Percentiles rank a stretch among this genome's conserved stretches.
Evolutionary conservation across 495 filamentous ascomycete species (phyloP).

Genomic region (Penicillium coprophilum): DNA sequence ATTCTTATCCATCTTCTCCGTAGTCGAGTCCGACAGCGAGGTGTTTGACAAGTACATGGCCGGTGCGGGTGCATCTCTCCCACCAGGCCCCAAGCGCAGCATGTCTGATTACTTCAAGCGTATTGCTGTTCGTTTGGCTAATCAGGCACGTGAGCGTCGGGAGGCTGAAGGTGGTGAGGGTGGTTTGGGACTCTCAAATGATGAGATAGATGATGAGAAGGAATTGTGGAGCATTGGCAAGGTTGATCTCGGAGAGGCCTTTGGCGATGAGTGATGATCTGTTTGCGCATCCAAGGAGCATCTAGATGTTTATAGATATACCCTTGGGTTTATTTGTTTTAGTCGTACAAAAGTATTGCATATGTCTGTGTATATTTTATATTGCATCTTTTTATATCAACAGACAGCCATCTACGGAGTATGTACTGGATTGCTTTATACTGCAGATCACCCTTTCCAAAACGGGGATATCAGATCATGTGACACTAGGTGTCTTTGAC

Average conservation of each 20-base stretch:
- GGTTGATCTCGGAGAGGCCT: conserved; percentile 75
- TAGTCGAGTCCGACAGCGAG: conserved; percentile 78
- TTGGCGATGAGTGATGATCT: conserved; percentile 48
- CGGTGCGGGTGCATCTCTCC: conserved; percentile 57
- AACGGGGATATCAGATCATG: conserved; percentile 4
- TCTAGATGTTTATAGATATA: conserved; percentile 30
- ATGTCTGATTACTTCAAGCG: conserved; percentile 99
- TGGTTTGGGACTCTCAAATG: conserved; percentile 77
- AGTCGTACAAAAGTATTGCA: conserved; percentile 27
- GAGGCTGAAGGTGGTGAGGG: conserved; percentile 89
- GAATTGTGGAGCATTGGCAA: conserved; percentile 95
- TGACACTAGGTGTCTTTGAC: not conserved
- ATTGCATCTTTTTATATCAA: conserved; percentile 1
- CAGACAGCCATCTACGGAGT: not conserved
- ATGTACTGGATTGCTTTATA: not conserved
- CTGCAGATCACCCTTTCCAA: conserved; percentile 9
- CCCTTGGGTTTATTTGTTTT: conserved; percentile 22
- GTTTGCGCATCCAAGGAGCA: conserved; percentile 20
- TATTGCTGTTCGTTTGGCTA: conserved; percentile 75
- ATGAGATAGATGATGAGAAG: conserved; percentile 89
- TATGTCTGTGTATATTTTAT: conserved; percentile 14
- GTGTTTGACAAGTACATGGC: conserved; percentile 92
- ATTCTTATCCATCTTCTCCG: conserved; percentile 89
- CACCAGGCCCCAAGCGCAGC: conserved; percentile 72
- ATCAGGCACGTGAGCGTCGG: conserved; percentile 79